Base-by-base conservation (phyloP, 1,139 yeast species). In the Meyerozyma sp. region DNA sequence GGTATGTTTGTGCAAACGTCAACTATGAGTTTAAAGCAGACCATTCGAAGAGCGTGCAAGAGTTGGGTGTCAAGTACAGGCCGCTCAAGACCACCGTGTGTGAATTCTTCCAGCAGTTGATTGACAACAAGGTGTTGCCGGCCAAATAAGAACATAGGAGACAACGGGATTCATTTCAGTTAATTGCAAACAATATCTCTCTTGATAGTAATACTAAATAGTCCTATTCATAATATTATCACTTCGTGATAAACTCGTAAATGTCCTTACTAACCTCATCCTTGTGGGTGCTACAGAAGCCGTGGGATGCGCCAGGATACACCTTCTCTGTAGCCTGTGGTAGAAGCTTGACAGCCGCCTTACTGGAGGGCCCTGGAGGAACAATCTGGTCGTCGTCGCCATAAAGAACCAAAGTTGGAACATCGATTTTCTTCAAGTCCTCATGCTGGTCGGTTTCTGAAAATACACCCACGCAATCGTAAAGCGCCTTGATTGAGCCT, bases 341-440 rank as follows among this genome's bases (percentile, higher is more conserved):
- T 36, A 51, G 47, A 10, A 51, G 23, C 44, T 51, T 49, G 13
- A 49, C 30, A 8, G 56, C 53, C 5, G 46, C 49, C 36, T 47
- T 27, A 40, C 56, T 50, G 8, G 54, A 46, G 9, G 53, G 27
- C n/a, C 42, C 40, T 4, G 54, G 52, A 11, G 55, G 56, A 9
- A 53, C 56, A 39, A 53, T 47, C 40, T 49, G 51, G 30, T 52
- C 55, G 18, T 47, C 42, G 36, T 52, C 56, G 10, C 56, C 56
- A 41, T 53, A 50, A 23, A 52, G 37, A n/a, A 53, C 54, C 38
- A 53, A 41, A 4, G 54, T 49, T 10, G 55, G 56, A 39, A 51
- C 39, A 10, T 35, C 29, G 41, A 52, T 50, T 28, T 44, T 46
- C 35, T 45, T 41, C 42, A 52, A 50, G 32, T 52, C 56, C 30